These are phyloP conservation scores for Actinomortierella wolfii DNA, from an alignment of 371 early-diverging fungal species.

Conservation along the genomic window DNA sequence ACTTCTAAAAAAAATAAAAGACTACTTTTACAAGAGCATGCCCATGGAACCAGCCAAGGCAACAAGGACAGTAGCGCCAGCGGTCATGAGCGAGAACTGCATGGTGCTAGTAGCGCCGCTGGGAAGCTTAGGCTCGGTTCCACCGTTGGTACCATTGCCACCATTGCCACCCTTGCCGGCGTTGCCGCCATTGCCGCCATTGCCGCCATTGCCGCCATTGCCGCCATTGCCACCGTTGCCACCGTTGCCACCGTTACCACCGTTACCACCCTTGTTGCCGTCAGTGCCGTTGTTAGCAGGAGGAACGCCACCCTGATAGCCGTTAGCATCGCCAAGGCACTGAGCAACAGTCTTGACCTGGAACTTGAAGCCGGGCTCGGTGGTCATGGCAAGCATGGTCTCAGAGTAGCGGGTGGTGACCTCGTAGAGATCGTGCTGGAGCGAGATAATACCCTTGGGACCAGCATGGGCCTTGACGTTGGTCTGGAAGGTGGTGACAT, in stretches of 20 bases:
- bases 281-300: not conserved
- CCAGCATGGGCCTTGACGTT: constrained; percentile 17
- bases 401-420: constrained; percentile 16
- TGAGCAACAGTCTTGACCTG: constrained; percentile 16
- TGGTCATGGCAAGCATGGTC: constrained; percentile 7
- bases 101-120: too few species aligned
- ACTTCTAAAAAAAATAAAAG: too few species aligned
- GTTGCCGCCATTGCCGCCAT: not conserved
- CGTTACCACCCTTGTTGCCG: not conserved
- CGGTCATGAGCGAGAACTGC: too few species aligned
- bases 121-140: too few species aligned
- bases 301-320: constrained; percentile 10
- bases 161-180: not conserved
- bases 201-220: not conserved
- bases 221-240: not conserved
- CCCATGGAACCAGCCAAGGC: too few species aligned
- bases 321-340: constrained; percentile 17
- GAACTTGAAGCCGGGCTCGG: constrained; percentile 17
- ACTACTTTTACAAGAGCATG: too few species aligned
- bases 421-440: constrained; percentile 25
- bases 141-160: not conserved
- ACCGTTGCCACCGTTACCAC: constrained; percentile 1
- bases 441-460: constrained; percentile 26
- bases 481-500: constrained; percentile 13
- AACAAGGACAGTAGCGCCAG: too few species aligned